These are phyloP conservation scores for Termitomyces sp. DNA, from an alignment of 1,284 basidiomycete genomes.

Conservation along the genomic window DNA sequence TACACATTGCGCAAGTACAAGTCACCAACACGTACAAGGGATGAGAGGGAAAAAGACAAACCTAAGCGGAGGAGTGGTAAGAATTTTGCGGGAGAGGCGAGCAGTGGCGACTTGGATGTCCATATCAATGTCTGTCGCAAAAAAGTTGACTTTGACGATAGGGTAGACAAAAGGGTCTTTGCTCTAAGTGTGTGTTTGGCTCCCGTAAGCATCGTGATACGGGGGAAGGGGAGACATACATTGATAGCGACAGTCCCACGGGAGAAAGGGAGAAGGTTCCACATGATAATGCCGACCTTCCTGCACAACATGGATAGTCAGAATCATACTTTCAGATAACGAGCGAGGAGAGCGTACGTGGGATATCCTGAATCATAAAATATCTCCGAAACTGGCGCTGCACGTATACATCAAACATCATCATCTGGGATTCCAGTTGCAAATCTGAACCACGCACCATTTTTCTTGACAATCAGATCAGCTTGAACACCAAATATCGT, in stretches of 20 bases:
- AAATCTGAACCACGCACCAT: slow-evolving; percentile 25
- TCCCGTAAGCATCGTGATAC: neutral
- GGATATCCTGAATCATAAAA: slow-evolving; percentile 36
- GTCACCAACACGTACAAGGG: neutral
- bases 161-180: neutral
- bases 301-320: slow-evolving; percentile 19
- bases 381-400: slow-evolving; percentile 41
- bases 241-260: slow-evolving; percentile 34
- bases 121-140: slow-evolving; percentile 42
- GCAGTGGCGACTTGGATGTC: slow-evolving; percentile 44
- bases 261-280: slow-evolving; percentile 38
- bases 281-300: slow-evolving; percentile 42
- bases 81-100: slow-evolving; percentile 39
- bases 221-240: slow-evolving; percentile 19
- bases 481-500: slow-evolving; percentile 38
- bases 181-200: neutral
- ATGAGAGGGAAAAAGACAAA: slow-evolving; percentile 13
- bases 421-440: neutral
- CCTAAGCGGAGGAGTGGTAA: slow-evolving; percentile 37
- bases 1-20: neutral
- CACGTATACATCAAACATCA: neutral
- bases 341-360: neutral
- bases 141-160: slow-evolving; percentile 27
- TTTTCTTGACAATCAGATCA: slow-evolving; percentile 36
- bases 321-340: too few relatives aligned